Evolutionary conservation across 352 stramenopile species (phyloP).

Genomic region (Globisporangium orthogonon): DNA sequence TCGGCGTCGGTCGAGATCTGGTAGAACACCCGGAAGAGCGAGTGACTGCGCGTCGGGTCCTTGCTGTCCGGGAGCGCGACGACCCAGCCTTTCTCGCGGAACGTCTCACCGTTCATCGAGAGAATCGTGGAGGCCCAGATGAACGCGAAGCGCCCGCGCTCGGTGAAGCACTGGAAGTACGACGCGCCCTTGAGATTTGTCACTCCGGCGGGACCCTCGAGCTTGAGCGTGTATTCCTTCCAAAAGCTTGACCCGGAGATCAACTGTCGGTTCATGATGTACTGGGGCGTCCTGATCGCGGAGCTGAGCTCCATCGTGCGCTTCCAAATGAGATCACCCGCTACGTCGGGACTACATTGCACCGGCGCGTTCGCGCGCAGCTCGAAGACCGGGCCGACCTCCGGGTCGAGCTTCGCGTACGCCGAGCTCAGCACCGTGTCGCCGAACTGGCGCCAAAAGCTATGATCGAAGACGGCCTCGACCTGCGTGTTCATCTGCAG

Average conservation of each 20-base stretch:
- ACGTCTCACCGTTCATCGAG: neutral
- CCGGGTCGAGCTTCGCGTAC: neutral
- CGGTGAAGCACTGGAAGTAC: constrained; percentile 1
- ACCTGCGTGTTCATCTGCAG: neutral
- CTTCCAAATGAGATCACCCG: constrained; percentile 1
- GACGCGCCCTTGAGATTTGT: constrained; percentile 4
- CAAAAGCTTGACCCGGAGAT: constrained; percentile 1
- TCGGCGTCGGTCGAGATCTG: constrained; percentile 2
- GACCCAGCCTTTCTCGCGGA: constrained; percentile 7
- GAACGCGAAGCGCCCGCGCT: neutral
- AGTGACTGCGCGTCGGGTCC: neutral
- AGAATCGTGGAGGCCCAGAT: constrained; percentile 4
- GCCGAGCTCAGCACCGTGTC: neutral
- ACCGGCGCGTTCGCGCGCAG: constrained; percentile 5
- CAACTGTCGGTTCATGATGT: constrained; percentile 3
- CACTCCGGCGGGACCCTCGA: neutral
- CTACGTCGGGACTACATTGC: neutral
- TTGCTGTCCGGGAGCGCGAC: neutral
- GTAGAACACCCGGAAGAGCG: constrained; percentile 5
- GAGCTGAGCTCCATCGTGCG: neutral
- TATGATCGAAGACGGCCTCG: neutral
- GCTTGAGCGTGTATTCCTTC: constrained; percentile 4
- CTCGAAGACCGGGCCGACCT: neutral
- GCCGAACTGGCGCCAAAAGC: neutral
- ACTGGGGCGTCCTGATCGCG: neutral